phyloP scores from a whole-genome alignment of 371 early-diverging fungal genomes.

The Paramicrosporidium saccamoebae region DNA sequence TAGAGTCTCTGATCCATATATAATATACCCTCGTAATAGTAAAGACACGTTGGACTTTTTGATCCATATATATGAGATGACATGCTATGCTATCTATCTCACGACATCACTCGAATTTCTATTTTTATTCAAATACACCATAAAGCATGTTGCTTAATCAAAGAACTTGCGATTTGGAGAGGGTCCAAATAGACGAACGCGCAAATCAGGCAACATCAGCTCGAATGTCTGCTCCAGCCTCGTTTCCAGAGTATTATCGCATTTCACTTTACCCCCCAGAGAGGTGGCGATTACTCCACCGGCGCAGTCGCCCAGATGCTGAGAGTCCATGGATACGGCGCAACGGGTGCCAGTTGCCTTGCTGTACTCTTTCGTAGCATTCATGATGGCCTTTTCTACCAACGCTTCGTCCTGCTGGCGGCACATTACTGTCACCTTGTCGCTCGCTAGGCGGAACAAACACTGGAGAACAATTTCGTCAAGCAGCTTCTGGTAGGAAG shows the following conservation, averaged over 20 bases:
- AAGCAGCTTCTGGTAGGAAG: slow-evolving; percentile 4
- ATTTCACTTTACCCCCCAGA: slow-evolving; percentile 32
- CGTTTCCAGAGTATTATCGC: slow-evolving; percentile 58
- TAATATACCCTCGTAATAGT: no score
- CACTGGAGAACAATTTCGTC: slow-evolving; percentile 12
- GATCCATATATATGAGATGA: no score
- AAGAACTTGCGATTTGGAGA: slow-evolving; percentile 64
- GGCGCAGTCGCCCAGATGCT: slow-evolving; percentile 18
- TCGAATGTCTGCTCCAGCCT: slow-evolving; percentile 46
- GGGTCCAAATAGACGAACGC: slow-evolving; percentile 49
- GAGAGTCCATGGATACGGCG: slow-evolving; percentile 13
- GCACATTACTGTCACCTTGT: slow-evolving; percentile 21
- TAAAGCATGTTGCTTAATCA: slow-evolving; percentile 37
- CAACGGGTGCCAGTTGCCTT: slow-evolving; percentile 13
- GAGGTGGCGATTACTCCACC: slow-evolving; percentile 64
- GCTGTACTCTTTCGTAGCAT: slow-evolving; percentile 17
- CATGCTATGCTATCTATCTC: no score
- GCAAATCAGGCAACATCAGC: slow-evolving; percentile 62
- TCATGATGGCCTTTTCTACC: slow-evolving; percentile 16
- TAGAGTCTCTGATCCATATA: no score
- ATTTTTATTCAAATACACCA: no score
- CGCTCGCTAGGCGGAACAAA: slow-evolving; percentile 45
- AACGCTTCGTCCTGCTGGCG: slow-evolving; percentile 29
- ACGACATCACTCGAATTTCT: no score
- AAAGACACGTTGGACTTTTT: no score